Percentiles rank a stretch among this genome's conserved stretches.
Conservation (phyloP, 2,329 filamentous ascomycete genomes). For the Calonectria montana region DNA sequence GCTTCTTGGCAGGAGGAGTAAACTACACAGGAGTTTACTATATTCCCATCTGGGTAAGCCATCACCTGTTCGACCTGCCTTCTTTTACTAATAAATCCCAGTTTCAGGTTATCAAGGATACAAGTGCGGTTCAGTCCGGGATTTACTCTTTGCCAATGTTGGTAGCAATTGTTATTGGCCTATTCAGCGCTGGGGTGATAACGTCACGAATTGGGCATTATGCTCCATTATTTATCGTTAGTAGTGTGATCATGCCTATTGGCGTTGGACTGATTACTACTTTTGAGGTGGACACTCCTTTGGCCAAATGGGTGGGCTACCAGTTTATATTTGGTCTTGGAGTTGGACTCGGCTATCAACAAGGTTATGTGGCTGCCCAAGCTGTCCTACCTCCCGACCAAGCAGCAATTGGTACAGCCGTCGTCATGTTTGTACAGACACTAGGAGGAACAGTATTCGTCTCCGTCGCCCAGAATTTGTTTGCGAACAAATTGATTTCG, state of each 20-base stretch:
- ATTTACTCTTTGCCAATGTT: slow-evolving; percentile 14
- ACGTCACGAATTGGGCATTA: slow-evolving; percentile 16
- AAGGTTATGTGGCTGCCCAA: slow-evolving; percentile 10
- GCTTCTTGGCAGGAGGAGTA: slow-evolving; percentile 10
- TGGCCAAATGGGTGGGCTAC: slow-evolving; percentile 10
- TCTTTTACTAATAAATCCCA: not conserved
- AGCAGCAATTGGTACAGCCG: slow-evolving; percentile 12
- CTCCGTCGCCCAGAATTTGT: slow-evolving; percentile 16
- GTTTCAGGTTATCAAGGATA: slow-evolving; percentile 10
- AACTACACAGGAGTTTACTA: slow-evolving; percentile 16
- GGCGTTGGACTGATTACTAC: slow-evolving; percentile 14
- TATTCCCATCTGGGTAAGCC: slow-evolving; percentile 20
- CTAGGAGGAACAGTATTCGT: slow-evolving; percentile 15
- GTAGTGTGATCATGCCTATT: slow-evolving; percentile 1
- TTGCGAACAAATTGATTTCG: slow-evolving; percentile 2
- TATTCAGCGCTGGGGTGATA: not conserved
- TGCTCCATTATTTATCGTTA: slow-evolving; percentile 7
- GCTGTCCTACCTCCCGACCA: not conserved
- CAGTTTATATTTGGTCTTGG: slow-evolving; percentile 15
- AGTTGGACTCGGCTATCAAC: slow-evolving; percentile 14
- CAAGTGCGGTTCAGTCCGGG: slow-evolving; percentile 4
- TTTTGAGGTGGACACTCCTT: not conserved
- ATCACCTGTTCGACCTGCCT: rapidly evolving
- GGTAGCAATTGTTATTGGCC: slow-evolving; percentile 2
- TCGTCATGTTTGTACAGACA: slow-evolving; percentile 21